A percentile compares a stretch with the other conserved stretches of the same genome.
Conservation (phyloP, 176 grass and related monocot genomes). For the Sorghum bicolor region DNA sequence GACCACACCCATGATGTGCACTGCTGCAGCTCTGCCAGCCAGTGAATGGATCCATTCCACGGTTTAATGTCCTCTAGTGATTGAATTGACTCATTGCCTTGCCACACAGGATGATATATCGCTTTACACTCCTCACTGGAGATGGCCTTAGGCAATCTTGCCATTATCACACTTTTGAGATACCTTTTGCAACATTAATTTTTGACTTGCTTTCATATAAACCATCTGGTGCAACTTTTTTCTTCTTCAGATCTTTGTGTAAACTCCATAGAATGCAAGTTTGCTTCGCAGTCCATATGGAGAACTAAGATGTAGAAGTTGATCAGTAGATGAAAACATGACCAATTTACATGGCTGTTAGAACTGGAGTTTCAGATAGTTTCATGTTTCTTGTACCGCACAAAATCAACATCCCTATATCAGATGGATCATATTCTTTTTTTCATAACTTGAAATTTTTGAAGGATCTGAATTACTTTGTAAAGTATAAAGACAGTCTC, state of each 20-base stretch:
- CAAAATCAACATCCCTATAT: not conserved
- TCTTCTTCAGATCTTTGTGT: not conserved
- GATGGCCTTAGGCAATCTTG: not conserved
- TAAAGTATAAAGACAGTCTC: too few relatives aligned
- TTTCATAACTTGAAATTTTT: not conserved
- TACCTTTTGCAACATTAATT: not conserved
- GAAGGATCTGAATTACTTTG: not conserved
- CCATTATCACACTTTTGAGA: not conserved
- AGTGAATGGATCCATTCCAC: not conserved
- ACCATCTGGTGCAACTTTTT: not conserved
- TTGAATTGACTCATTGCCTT: not conserved
- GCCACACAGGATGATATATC: not conserved
- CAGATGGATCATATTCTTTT: not conserved
- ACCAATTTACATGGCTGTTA: not conserved
- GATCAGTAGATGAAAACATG: not conserved
- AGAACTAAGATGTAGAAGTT: not conserved
- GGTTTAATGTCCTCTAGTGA: not conserved
- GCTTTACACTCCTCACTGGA: not conserved
- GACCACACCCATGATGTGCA: not conserved
- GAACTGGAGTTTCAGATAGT: not conserved
- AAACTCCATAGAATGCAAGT: not conserved
- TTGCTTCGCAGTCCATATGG: not conserved
- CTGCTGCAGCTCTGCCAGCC: not conserved
- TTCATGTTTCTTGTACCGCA: not conserved
- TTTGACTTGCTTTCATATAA: not conserved